Percentiles rank a stretch among this genome's conserved stretches.
phyloP scores from a whole-genome alignment of 2,329 filamentous ascomycete species.

The Beauveria sp. region DNA sequence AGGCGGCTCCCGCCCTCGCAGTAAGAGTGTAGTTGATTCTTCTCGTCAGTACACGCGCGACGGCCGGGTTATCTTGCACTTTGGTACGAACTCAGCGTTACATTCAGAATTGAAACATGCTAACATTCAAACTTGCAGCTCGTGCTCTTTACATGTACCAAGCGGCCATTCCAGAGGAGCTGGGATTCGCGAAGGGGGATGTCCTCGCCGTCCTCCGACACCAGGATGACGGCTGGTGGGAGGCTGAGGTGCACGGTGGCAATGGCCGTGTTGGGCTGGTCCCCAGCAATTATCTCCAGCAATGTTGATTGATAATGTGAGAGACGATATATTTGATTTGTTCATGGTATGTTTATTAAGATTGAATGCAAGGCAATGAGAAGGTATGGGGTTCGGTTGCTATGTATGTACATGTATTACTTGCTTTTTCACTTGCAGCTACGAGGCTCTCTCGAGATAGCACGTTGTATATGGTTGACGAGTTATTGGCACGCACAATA shows the following conservation, averaged over 20 bases:
- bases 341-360: slow-evolving; percentile 8
- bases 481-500: neutral
- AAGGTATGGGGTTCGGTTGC: neutral
- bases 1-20: slow-evolving; percentile 49
- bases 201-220: slow-evolving; percentile 79
- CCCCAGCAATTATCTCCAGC: slow-evolving; percentile 60
- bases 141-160: slow-evolving; percentile 91
- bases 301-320: slow-evolving; percentile 28
- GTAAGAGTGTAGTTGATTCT: slow-evolving; percentile 79
- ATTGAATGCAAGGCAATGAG: slow-evolving; percentile 9
- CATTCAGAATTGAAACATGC: slow-evolving; percentile 2
- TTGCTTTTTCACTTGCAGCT: neutral
- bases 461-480: slow-evolving; percentile 2
- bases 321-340: slow-evolving; percentile 8
- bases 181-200: slow-evolving; percentile 89
- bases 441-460: slow-evolving; percentile 3
- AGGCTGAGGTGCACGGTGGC: slow-evolving; percentile 78
- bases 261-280: slow-evolving; percentile 54
- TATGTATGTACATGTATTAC: slow-evolving; percentile 8
- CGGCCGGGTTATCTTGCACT: slow-evolving; percentile 82
- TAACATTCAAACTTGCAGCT: slow-evolving; percentile 45
- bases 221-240: slow-evolving; percentile 99
- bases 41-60: slow-evolving; percentile 78
- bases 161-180: slow-evolving; percentile 89
- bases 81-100: slow-evolving; percentile 58